These are phyloP conservation scores for Evernia prunastri DNA, from an alignment of 495 filamentous ascomycete genomes.

Conservation along the genomic window DNA sequence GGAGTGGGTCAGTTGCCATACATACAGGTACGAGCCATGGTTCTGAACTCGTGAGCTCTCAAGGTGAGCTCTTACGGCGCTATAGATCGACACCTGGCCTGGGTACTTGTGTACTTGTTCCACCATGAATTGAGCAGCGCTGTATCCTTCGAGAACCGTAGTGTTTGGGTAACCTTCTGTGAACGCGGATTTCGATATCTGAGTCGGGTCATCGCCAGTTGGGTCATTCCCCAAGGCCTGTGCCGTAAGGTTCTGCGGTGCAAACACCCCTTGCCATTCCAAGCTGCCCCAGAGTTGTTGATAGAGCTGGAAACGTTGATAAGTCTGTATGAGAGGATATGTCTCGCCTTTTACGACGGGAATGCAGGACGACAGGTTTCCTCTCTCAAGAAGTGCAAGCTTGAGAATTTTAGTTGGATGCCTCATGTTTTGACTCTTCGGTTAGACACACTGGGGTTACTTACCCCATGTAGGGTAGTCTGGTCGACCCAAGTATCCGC, in stretches of 20 bases:
- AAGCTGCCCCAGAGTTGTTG: constrained; percentile 34
- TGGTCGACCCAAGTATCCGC: constrained; percentile 34
- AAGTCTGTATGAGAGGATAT: constrained; percentile 34
- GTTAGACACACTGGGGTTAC: background rate
- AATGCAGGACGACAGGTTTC: constrained; percentile 32
- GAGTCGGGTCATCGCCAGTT: constrained; percentile 32
- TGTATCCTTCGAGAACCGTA: constrained; percentile 20
- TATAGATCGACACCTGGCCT: constrained; percentile 28
- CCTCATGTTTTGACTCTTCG: background rate
- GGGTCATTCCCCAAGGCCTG: constrained; percentile 32
- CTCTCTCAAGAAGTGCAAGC: constrained; percentile 32
- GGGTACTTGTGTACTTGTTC: constrained; percentile 38
- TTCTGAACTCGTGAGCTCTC: background rate
- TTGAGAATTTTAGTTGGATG: background rate
- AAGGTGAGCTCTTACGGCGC: constrained; percentile 6
- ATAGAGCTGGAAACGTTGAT: constrained; percentile 29
- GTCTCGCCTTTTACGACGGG: constrained; percentile 33
- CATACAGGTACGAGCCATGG: too few species aligned
- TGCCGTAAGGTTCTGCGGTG: constrained; percentile 29
- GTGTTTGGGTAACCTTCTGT: constrained; percentile 35
- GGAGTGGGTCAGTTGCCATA: background rate
- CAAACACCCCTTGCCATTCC: constrained; percentile 35
- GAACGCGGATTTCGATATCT: constrained; percentile 33
- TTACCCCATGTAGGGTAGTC: constrained; percentile 28
- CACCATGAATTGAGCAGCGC: constrained; percentile 35